Conservation (phyloP, 306 rosid genomes). For the Quercus bicolor region DNA sequence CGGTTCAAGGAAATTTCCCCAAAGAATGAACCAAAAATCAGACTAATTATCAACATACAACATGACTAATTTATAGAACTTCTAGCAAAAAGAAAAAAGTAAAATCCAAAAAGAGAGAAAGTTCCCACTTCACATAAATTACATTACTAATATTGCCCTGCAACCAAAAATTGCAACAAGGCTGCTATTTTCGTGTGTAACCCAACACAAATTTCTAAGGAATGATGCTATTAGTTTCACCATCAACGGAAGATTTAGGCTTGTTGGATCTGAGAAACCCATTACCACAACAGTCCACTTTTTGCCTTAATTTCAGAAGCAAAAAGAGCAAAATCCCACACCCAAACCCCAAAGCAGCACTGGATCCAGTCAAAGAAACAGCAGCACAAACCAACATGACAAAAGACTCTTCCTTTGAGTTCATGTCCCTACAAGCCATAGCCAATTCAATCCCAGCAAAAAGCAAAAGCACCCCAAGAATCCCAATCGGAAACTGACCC, state of each 20-base stretch:
- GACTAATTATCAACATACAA: neutral
- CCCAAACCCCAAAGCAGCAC: conserved; percentile 76
- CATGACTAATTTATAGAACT: neutral
- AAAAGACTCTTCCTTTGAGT: conserved; percentile 56
- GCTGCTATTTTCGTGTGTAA: neutral
- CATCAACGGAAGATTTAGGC: conserved; percentile 28
- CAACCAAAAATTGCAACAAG: neutral
- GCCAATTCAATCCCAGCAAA: conserved; percentile 76
- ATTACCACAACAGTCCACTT: conserved; percentile 27
- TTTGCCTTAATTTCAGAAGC: conserved; percentile 55
- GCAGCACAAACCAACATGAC: conserved; percentile 82
- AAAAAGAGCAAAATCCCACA: conserved; percentile 61
- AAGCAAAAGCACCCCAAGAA: conserved; percentile 68
- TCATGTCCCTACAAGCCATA: conserved; percentile 70
- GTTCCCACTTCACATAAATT: neutral
- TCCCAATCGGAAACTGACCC: conserved; percentile 51
- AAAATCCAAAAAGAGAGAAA: neutral
- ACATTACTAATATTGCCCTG: neutral
- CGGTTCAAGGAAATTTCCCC: neutral
- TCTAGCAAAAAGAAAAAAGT: neutral
- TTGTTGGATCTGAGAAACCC: conserved; percentile 15
- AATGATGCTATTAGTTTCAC: conserved; percentile 19
- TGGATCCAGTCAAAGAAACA: conserved; percentile 65
- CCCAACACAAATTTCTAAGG: conserved; percentile 8
- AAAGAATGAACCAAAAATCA: neutral